Percentiles rank a stretch among this genome's conserved stretches.
These are phyloP conservation scores for Cystodermella granulosa DNA, from an alignment of 1,284 basidiomycete species.

Conservation along the genomic window DNA sequence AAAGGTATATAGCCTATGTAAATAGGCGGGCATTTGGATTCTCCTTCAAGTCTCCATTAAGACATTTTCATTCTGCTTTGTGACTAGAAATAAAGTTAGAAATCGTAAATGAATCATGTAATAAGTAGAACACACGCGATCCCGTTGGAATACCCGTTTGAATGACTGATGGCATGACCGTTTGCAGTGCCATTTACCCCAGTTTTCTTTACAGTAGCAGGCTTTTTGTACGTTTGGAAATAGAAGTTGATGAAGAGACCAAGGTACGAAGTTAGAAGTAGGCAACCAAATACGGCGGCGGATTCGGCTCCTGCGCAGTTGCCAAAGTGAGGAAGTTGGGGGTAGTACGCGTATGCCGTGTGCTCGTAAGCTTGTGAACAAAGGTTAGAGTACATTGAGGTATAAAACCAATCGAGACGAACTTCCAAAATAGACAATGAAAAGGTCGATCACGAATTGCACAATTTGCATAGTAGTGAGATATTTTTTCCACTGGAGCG, in stretches of 20 bases:
- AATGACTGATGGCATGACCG: slow-evolving; percentile 28
- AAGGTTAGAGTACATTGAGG: slow-evolving; percentile 15
- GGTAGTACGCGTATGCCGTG: slow-evolving; percentile 64
- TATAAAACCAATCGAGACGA: slow-evolving; percentile 35
- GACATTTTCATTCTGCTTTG: slow-evolving; percentile 24
- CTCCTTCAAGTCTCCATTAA: too few species aligned
- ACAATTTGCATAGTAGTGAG: slow-evolving; percentile 93
- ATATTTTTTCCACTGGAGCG: slow-evolving; percentile 89
- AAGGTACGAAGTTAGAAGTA: slow-evolving; percentile 83
- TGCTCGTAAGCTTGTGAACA: slow-evolving; percentile 72
- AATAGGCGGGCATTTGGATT: too few species aligned
- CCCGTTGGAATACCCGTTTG: slow-evolving; percentile 35
- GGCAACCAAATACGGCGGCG: slow-evolving; percentile 87
- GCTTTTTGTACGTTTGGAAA: slow-evolving; percentile 76
- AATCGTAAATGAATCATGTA: neutral
- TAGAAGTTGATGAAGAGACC: slow-evolving; percentile 90
- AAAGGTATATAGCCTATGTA: neutral
- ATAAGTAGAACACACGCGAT: slow-evolving; percentile 18
- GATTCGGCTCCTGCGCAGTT: slow-evolving; percentile 86
- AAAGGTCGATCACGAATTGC: slow-evolving; percentile 89
- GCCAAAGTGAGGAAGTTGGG: slow-evolving; percentile 61
- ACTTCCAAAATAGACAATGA: slow-evolving; percentile 91
- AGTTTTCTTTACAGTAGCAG: slow-evolving; percentile 40
- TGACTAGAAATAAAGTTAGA: neutral
- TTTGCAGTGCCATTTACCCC: slow-evolving; percentile 39